Evolutionary conservation across 768 basidiomycete genomes (phyloP), one percentile per base, ranked within the genome.

Genomic region (Grammothele lineata): DNA sequence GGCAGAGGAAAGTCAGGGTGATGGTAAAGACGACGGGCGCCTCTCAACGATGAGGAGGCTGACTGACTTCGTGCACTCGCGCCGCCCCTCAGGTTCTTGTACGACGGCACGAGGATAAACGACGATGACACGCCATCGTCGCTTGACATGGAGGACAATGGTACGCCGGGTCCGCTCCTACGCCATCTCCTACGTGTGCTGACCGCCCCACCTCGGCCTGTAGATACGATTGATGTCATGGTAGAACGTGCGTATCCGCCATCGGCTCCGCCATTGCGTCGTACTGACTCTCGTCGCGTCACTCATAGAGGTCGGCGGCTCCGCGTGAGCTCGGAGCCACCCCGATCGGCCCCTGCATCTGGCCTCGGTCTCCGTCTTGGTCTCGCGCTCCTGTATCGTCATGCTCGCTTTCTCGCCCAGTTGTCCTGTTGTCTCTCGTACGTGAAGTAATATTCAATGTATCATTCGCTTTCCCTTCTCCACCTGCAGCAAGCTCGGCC

Each of bases 221-320:
- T 58, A 83, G 93, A 97, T 64, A 83, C 91, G 6, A 92, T 97
- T 68, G 93, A 97, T 75, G 93, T 94, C 53, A 90, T 93, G 86
- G 87, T 95, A 50, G 92, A 95, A 72, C 92, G 92, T 94, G 71
- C 54, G 83, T 77, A n/a, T 24, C 40, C 48, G 36, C 52, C 48
- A 26, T 32, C 35, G 15, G 48, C 24, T 18, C 40, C 47, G 26
- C 35, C 21, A 33, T 41, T 23, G 42, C n/a, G 25, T 15, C 22
- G 17, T 17, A 14, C 52, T 55, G 35, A 47, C 44, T 4, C n/a
- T 23, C 40, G 9, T 15, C 35, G 35, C 8, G 8, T n/a, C 17
- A 25, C 39, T 35, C 47, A 21, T 53, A 64, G 62, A 64, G 62
- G 62, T 64, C 47, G 62, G 62, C 30, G 62, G 62, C 19, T 61